These are phyloP conservation scores for Thamnidium elegans DNA, from an alignment of 192 early-diverging fungal genomes.

Conservation along the genomic window DNA sequence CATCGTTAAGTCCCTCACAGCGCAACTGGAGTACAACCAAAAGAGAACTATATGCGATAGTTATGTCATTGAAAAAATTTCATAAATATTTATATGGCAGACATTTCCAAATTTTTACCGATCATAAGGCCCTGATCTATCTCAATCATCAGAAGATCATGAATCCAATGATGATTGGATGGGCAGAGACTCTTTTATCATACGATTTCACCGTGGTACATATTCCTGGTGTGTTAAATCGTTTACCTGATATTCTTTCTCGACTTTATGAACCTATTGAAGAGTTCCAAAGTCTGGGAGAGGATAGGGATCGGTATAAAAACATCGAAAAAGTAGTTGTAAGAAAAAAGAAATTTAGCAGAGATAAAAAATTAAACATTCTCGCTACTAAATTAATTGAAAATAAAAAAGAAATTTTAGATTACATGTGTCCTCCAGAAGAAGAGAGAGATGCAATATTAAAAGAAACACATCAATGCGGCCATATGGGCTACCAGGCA, in stretches of 20 bases:
- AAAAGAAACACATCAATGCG: neutral
- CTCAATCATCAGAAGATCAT: slow-evolving; percentile 37
- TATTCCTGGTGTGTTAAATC: neutral
- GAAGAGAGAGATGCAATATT: neutral
- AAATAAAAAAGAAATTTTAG: neutral
- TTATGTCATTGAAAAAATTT: slow-evolving; percentile 8
- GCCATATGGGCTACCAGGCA: neutral
- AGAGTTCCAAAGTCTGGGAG: neutral
- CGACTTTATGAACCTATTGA: neutral
- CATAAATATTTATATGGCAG: slow-evolving; percentile 37
- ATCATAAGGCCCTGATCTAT: slow-evolving; percentile 38
- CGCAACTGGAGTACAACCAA: slow-evolving; percentile 33
- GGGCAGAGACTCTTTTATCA: slow-evolving; percentile 89
- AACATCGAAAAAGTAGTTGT: neutral
- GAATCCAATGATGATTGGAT: slow-evolving; percentile 79
- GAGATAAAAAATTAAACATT: neutral
- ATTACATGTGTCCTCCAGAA: neutral
- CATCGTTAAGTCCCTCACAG: slow-evolving; percentile 23
- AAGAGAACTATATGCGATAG: slow-evolving; percentile 28
- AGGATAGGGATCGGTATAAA: slow-evolving; percentile 1
- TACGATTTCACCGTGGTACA: slow-evolving; percentile 62
- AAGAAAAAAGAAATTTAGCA: slow-evolving; percentile 5
- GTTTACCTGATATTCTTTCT: neutral
- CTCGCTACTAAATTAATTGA: neutral
- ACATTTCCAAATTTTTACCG: slow-evolving; percentile 30